A percentile compares a stretch with the other conserved stretches of the same genome.
phyloP scores from a whole-genome alignment of 1,284 basidiomycete species.

The Ganoderma resinaceum region DNA sequence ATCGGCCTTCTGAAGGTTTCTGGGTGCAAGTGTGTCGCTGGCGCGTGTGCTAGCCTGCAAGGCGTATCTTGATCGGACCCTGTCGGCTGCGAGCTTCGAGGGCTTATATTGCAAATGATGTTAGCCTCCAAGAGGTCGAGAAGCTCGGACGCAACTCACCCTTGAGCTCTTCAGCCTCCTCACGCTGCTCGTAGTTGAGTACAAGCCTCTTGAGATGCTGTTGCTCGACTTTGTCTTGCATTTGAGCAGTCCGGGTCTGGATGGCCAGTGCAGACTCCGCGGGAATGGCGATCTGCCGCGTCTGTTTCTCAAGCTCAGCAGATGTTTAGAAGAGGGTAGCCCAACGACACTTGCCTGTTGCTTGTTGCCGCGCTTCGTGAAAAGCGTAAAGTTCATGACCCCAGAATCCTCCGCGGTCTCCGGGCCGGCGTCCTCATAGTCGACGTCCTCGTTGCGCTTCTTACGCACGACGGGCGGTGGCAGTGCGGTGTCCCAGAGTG shows the following conservation, averaged over 20 bases:
- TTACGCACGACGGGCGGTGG: constrained; percentile 68
- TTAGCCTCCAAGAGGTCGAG: constrained; percentile 16
- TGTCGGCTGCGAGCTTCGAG: constrained; percentile 70
- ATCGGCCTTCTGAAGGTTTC: constrained; percentile 23
- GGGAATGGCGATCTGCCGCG: constrained; percentile 87
- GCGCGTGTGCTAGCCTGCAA: constrained; percentile 55
- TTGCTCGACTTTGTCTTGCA: constrained; percentile 93
- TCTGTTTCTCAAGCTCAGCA: constrained; percentile 50
- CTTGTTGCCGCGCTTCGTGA: constrained; percentile 95
- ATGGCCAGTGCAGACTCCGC: constrained; percentile 86
- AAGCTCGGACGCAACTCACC: constrained; percentile 48
- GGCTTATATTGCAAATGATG: constrained; percentile 46
- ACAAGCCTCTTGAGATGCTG: constrained; percentile 96
- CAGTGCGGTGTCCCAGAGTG: constrained; percentile 88
- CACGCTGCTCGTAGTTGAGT: constrained; percentile 84
- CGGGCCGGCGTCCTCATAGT: constrained; percentile 50
- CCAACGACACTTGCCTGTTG: constrained; percentile 69
- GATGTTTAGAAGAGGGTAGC: not conserved
- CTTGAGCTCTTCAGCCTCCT: constrained; percentile 82
- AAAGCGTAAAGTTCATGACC: constrained; percentile 92
- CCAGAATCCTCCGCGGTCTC: constrained; percentile 41
- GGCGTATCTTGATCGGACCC: constrained; percentile 75
- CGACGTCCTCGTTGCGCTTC: constrained; percentile 62
- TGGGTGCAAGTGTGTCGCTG: constrained; percentile 8
- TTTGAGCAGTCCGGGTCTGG: constrained; percentile 88